Evolutionary conservation across 805 yeast species (phyloP).

Genomic region (Teunomyces atbi): DNA sequence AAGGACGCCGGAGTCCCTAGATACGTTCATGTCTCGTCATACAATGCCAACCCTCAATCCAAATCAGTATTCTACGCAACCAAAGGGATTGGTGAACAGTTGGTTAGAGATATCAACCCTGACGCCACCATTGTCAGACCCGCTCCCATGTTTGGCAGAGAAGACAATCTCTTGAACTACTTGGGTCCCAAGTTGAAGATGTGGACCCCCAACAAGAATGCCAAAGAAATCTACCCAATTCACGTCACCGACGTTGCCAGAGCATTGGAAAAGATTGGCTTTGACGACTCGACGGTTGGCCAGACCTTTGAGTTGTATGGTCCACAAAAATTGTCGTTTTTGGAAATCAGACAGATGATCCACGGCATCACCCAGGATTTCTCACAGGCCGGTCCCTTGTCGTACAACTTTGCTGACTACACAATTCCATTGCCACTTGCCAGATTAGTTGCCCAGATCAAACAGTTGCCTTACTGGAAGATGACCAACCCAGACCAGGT

Average conservation of each 20-base stretch:
- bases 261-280: constrained; percentile 76
- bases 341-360: constrained; percentile 68
- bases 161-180: constrained; percentile 65
- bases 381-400: constrained; percentile 44
- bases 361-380: constrained; percentile 57
- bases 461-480: constrained; percentile 44
- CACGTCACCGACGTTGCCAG: constrained; percentile 75
- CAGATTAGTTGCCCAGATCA: constrained; percentile 43
- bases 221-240: constrained; percentile 66
- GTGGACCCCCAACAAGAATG: constrained; percentile 64
- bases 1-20: constrained; percentile 71
- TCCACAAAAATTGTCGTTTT: constrained; percentile 58
- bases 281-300: constrained; percentile 77
- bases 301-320: constrained; percentile 74
- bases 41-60: constrained; percentile 69
- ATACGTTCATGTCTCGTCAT: constrained; percentile 74
- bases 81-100: constrained; percentile 75
- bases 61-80: constrained; percentile 72
- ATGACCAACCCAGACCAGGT: constrained; percentile 68
- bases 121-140: constrained; percentile 85
- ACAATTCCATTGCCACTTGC: constrained; percentile 44
- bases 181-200: constrained; percentile 55
- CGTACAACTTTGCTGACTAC: constrained; percentile 44
- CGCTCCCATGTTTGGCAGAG: constrained; percentile 73
- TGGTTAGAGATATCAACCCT: constrained; percentile 65